These are phyloP conservation scores for Gossypium schwendimanii DNA, from an alignment of 441 rosid genomes.

Conservation along the genomic window DNA sequence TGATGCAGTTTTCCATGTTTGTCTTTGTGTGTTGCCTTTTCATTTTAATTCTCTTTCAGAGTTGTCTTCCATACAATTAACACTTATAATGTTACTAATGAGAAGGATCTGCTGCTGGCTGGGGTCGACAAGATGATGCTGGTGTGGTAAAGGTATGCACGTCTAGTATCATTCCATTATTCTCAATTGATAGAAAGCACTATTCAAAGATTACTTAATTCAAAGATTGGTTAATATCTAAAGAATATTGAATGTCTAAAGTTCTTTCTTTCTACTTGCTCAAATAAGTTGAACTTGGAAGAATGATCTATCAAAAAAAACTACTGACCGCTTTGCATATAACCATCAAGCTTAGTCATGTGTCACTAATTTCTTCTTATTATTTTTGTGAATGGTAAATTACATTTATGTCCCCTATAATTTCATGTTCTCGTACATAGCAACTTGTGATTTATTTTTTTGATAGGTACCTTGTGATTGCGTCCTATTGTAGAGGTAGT, in stretches of 20 bases:
- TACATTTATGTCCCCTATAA: not conserved
- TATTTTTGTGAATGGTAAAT: not conserved
- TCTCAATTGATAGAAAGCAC: not conserved
- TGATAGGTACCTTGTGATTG: not conserved
- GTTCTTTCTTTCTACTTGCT: not conserved
- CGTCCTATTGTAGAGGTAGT: not conserved
- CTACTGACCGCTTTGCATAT: not conserved
- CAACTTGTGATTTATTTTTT: not conserved
- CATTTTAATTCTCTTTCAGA: not conserved
- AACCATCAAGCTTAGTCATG: not conserved
- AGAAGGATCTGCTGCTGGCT: constrained; percentile 93
- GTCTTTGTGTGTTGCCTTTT: not conserved
- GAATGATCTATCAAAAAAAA: not conserved
- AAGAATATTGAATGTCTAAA: constrained; percentile 6
- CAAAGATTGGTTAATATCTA: not conserved
- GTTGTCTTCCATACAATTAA: constrained; percentile 1
- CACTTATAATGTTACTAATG: constrained; percentile 14
- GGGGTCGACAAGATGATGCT: constrained; percentile 93
- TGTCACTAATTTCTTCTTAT: not conserved
- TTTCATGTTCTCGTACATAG: not conserved
- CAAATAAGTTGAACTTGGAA: not conserved
- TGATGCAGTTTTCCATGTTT: not conserved
- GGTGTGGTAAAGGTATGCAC: constrained; percentile 85
- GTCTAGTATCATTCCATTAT: not conserved
- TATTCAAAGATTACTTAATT: not conserved